phyloP scores from a whole-genome alignment of 2,329 filamentous ascomycete genomes.

The Huntiella moniliformis region DNA sequence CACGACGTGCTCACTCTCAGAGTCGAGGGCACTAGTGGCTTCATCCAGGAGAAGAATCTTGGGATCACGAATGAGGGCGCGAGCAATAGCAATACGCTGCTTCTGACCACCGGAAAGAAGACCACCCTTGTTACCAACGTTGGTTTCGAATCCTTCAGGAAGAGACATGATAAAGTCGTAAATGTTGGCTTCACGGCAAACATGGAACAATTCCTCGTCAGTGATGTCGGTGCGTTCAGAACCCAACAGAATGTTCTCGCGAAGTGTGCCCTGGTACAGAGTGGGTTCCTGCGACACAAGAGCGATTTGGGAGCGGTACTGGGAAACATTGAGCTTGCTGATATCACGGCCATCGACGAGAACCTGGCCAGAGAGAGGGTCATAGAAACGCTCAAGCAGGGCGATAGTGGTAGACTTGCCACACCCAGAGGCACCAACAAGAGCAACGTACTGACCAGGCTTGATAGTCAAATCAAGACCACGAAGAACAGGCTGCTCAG shows the following conservation, averaged over 20 bases:
- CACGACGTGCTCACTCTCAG: slow-evolving; percentile 60
- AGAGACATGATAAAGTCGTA: slow-evolving; percentile 79
- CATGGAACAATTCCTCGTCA: slow-evolving; percentile 55
- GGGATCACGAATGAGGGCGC: slow-evolving; percentile 72
- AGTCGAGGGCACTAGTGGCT: slow-evolving; percentile 60
- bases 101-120: slow-evolving; percentile 84
- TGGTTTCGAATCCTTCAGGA: slow-evolving; percentile 67
- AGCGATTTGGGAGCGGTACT: slow-evolving; percentile 67
- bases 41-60: slow-evolving; percentile 73
- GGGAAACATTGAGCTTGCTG: slow-evolving; percentile 59
- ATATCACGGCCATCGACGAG: slow-evolving; percentile 74
- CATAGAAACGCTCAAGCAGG: slow-evolving; percentile 85
- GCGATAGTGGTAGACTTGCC: slow-evolving; percentile 91
- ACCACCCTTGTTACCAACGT: slow-evolving; percentile 72
- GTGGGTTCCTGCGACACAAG: slow-evolving; percentile 91
- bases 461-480: slow-evolving; percentile 58
- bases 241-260: slow-evolving; percentile 76
- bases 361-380: slow-evolving; percentile 62
- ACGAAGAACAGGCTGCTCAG: slow-evolving; percentile 78
- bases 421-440: slow-evolving; percentile 87
- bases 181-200: slow-evolving; percentile 79
- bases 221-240: slow-evolving; percentile 40
- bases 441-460: slow-evolving; percentile 66
- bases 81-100: slow-evolving; percentile 82
- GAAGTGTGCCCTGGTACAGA: slow-evolving; percentile 79